A percentile compares a stretch with the other conserved stretches of the same genome.
Evolutionary conservation across 345 rosid species (phyloP).

Genomic region (Salix exigua): DNA sequence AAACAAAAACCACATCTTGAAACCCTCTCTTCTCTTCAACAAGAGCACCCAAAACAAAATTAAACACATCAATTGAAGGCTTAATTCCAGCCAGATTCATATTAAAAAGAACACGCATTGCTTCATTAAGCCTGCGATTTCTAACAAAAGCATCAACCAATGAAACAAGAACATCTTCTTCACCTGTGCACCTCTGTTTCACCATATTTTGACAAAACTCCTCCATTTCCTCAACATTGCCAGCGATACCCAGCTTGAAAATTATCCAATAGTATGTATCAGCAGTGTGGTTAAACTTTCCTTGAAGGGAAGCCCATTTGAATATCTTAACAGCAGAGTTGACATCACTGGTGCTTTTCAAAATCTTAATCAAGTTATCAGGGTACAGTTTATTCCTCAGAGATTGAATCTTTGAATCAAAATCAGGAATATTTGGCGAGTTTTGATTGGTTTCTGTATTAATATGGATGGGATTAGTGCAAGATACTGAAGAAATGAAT

Average conservation of each 20-base stretch:
- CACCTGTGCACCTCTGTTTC: conserved; percentile 29
- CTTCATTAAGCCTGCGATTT: conserved; percentile 33
- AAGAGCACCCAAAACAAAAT: conserved; percentile 40
- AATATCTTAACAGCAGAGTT: conserved; percentile 44
- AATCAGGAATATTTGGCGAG: conserved; percentile 12
- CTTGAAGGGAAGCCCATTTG: conserved; percentile 49
- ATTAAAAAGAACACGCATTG: conserved; percentile 34
- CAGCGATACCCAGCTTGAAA: conserved; percentile 50
- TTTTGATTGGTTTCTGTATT: conserved; percentile 14
- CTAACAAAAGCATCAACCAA: conserved; percentile 36
- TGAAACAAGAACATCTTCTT: conserved; percentile 29
- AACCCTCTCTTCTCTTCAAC: conserved; percentile 39
- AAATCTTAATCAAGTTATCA: conserved; percentile 35
- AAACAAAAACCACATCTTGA: conserved; percentile 40
- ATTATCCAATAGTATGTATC: conserved; percentile 43
- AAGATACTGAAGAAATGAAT: conserved; percentile 33
- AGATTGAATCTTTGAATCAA: conserved; percentile 34
- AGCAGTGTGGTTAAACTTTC: conserved; percentile 41
- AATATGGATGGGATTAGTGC: conserved; percentile 20
- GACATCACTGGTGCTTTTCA: conserved; percentile 34
- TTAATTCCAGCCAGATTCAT: conserved; percentile 33
- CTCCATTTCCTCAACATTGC: conserved; percentile 38
- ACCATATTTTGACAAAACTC: conserved; percentile 38
- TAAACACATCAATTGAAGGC: conserved; percentile 34
- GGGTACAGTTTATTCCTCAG: conserved; percentile 36